phyloP scores from a whole-genome alignment of 345 rosid species.

The Eucalyptus dawsonii region DNA sequence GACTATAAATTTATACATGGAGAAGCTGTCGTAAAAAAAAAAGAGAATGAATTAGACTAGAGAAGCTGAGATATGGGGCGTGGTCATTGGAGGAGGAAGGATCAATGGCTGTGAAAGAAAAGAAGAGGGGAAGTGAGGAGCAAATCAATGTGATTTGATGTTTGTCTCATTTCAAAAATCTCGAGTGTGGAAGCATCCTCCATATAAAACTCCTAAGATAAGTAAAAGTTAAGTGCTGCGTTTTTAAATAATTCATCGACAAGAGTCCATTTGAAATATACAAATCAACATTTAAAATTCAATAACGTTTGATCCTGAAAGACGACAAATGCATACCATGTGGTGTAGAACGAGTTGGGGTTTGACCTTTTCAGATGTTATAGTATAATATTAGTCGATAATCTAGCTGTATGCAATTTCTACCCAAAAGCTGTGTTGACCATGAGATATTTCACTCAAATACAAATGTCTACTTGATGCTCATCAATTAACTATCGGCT shows the following conservation, averaged over 20 bases:
- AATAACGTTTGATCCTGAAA: not conserved
- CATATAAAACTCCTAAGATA: not conserved
- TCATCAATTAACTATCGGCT: too few relatives aligned
- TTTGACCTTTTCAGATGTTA: not conserved
- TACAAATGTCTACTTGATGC: not conserved
- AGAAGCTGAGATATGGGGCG: too few relatives aligned
- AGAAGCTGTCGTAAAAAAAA: too few relatives aligned
- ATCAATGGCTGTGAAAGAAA: too few relatives aligned
- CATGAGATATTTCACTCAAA: not conserved
- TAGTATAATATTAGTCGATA: not conserved
- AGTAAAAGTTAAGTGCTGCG: not conserved
- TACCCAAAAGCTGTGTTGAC: not conserved
- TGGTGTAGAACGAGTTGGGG: not conserved
- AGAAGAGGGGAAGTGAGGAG: too few relatives aligned
- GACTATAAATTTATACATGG: too few relatives aligned
- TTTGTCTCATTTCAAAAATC: too few relatives aligned
- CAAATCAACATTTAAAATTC: not conserved
- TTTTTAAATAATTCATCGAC: not conserved
- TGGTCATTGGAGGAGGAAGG: too few relatives aligned
- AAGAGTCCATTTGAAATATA: not conserved
- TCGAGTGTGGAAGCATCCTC: too few relatives aligned
- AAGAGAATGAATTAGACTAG: too few relatives aligned
- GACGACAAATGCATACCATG: not conserved
- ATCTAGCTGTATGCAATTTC: not conserved
- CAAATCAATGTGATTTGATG: too few relatives aligned